A percentile compares a stretch with the other conserved stretches of the same genome.
Evolutionary conservation across 1,284 basidiomycete species (phyloP).

Genomic region (Cutaneotrichosporon cutaneum): DNA sequence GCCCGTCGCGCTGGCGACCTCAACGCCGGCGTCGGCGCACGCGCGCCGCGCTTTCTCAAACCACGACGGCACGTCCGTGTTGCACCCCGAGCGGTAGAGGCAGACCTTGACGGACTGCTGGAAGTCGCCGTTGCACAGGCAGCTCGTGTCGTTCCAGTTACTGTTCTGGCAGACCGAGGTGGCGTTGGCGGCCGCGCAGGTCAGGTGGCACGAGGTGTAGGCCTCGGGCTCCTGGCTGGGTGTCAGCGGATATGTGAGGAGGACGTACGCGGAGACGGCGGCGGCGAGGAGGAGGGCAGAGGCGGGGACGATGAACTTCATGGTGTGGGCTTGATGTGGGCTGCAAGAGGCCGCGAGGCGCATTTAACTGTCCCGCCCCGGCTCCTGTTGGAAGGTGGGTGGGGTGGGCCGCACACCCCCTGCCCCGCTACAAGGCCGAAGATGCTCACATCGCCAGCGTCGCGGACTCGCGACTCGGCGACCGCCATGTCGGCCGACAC

Average conservation of each 20-base stretch:
- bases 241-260: background rate
- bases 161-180: background rate
- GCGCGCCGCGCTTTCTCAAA: conserved; percentile 4
- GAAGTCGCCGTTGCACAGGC: conserved; percentile 12
- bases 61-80: conserved; percentile 10
- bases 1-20: too few species aligned
- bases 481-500: too few species aligned
- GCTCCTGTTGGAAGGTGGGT: too few species aligned
- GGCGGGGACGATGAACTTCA: conserved; percentile 12
- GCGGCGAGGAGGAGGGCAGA: conserved; percentile 6
- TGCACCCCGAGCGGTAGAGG: conserved; percentile 12
- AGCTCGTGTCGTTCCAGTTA: conserved; percentile 8
- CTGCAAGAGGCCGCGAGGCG: too few species aligned
- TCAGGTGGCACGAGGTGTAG: conserved; percentile 1
- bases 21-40: too few species aligned
- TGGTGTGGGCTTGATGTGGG: background rate
- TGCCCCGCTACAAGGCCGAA: too few species aligned
- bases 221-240: background rate
- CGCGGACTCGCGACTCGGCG: too few species aligned
- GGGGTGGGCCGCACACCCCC: too few species aligned
- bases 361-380: too few species aligned
- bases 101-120: conserved; percentile 12
- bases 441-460: too few species aligned
- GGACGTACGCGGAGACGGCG: conserved; percentile 2
- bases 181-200: background rate